These are phyloP conservation scores for Saturnispora sekii DNA, from an alignment of 805 yeast genomes.

Conservation along the genomic window DNA sequence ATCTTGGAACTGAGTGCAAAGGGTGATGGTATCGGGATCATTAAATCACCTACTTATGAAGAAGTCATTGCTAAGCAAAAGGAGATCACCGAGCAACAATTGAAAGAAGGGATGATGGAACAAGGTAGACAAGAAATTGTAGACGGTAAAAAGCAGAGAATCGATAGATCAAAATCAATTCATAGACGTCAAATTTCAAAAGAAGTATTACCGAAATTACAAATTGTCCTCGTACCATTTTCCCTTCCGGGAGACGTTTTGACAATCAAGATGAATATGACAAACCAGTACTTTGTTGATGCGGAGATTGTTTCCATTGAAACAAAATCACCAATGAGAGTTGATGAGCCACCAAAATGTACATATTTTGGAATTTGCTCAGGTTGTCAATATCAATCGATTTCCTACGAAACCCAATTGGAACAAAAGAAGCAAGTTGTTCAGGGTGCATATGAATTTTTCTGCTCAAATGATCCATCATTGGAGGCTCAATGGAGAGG, in stretches of 20 bases:
- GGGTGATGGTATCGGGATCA: constrained; percentile 80
- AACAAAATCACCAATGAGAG: constrained; percentile 39
- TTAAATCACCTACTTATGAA: constrained; percentile 44
- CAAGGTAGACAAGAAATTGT: constrained; percentile 1
- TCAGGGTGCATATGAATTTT: constrained; percentile 67
- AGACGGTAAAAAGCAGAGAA: constrained; percentile 7
- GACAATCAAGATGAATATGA: constrained; percentile 59
- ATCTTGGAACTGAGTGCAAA: constrained; percentile 56
- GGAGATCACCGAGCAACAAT: constrained; percentile 9
- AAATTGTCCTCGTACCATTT: constrained; percentile 76
- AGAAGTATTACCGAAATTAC: constrained; percentile 24
- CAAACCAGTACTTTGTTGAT: constrained; percentile 67
- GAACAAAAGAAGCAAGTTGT: constrained; percentile 65
- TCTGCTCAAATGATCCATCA: constrained; percentile 30
- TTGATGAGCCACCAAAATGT: constrained; percentile 40
- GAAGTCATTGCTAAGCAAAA: constrained; percentile 16
- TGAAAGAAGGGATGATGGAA: constrained; percentile 5
- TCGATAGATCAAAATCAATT: constrained; percentile 6
- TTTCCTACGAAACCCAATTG: constrained; percentile 66
- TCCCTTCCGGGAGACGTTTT: constrained; percentile 81
- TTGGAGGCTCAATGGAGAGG: constrained; percentile 16
- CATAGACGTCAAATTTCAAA: constrained; percentile 10
- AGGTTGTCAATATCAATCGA: constrained; percentile 88
- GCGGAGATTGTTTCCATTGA: constrained; percentile 46
- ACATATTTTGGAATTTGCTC: constrained; percentile 87